Evolutionary conservation across 345 rosid species (phyloP), one percentile per base, ranked within the genome.

Genomic region (Moricandia moricandioides): DNA sequence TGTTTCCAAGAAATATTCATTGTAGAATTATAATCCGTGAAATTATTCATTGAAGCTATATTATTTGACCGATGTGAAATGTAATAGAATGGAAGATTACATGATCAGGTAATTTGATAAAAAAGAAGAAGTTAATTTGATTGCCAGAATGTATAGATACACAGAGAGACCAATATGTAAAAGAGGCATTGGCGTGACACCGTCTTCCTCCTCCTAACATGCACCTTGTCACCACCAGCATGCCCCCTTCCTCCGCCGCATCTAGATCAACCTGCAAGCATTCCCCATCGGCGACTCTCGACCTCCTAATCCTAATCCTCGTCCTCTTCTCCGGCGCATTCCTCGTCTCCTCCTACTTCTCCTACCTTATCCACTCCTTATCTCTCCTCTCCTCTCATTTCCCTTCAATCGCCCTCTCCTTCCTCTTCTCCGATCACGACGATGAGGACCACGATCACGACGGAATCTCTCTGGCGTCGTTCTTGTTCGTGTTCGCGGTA

Each of bases 241-340:
- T 79, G 82, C 81, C 82, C 70, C 72, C 77, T 70, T 69, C 82
- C 57, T 59, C 51, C 74, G 18, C 71, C 64, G 43, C 65, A 0
- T 59, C 73, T 27, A 29, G 31, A 29, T 29, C 31, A 8, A 86
- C 78, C 72, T 90, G 97, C 84, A 86, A 84, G 35, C 97, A 93
- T 84, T 93, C 97, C 8, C 93, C 96, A 2, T 90, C 93, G 0
- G 95, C 92, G 29, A 89, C 97, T 74, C 91, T 94, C 0, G 96
- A 91, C 90, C 86, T 94, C 24, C 80, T 94, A 1, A 88, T 91
- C 83, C 87, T 94, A 43, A 73, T 88, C 82, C 84, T 89, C 47
- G 96, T 88, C 70, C 85, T 91, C 78, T 85, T 93, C 85, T 86
- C 96, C 4, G 94, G 90, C 37, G 78, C 89, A 24, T 92, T 88